Evolutionary conservation across 2,329 filamentous ascomycete genomes (phyloP).

Genomic region (Exutisphaerella laricina): DNA sequence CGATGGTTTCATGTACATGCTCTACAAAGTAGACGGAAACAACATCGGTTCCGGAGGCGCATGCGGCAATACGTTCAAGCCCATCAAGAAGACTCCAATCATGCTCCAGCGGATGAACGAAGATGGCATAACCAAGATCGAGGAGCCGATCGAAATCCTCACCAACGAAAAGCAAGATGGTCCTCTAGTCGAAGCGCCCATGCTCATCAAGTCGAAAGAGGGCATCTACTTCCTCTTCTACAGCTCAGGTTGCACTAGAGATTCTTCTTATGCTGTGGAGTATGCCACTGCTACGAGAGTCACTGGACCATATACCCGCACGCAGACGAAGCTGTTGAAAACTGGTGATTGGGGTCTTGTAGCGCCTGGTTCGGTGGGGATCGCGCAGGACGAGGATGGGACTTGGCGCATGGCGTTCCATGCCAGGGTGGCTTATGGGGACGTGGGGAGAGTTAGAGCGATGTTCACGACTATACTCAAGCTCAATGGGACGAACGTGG

Average conservation of each 20-base stretch:
- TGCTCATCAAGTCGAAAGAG: constrained; percentile 24
- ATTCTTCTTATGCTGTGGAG: constrained; percentile 29
- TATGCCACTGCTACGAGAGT: constrained; percentile 30
- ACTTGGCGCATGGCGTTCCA: constrained; percentile 31
- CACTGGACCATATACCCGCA: constrained; percentile 30
- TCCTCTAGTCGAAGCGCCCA: constrained; percentile 34
- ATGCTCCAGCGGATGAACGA: constrained; percentile 31
- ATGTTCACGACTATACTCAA: constrained; percentile 31
- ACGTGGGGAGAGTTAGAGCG: constrained; percentile 26
- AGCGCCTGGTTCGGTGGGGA: constrained; percentile 30
- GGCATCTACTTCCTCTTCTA: constrained; percentile 36
- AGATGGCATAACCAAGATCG: constrained; percentile 28
- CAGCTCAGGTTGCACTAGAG: constrained; percentile 32
- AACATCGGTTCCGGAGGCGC: constrained; percentile 25
- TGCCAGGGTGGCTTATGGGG: constrained; percentile 23
- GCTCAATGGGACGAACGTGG: constrained; percentile 24
- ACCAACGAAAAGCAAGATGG: constrained; percentile 28
- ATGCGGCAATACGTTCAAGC: constrained; percentile 30
- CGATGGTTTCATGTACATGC: constrained; percentile 28
- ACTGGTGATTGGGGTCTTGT: constrained; percentile 29
- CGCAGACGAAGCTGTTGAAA: constrained; percentile 21
- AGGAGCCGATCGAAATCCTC: constrained; percentile 25
- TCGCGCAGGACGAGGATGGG: constrained; percentile 22
- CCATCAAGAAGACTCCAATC: constrained; percentile 29
- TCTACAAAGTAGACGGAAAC: constrained; percentile 36